Evolutionary conservation across 139 green algal genomes (phyloP), one percentile per base, ranked within the genome.

Genomic region (Tetradesmus lagerheimii): DNA sequence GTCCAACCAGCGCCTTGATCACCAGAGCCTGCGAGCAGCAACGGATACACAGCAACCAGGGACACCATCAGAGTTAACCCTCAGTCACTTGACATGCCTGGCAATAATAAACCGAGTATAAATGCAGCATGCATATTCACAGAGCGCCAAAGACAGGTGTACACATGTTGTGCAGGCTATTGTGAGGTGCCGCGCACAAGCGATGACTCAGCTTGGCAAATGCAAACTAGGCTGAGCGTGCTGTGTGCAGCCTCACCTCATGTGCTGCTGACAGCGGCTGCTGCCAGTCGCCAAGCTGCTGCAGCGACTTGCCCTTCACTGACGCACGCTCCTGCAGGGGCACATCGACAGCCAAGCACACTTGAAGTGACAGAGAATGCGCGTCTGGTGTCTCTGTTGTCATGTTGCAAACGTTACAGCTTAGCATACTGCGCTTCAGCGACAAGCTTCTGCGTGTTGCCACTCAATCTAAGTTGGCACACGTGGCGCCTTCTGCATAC

Each of bases 281-380:
- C 38, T 41, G 25, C 93, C 93, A 95, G 34, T 83, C 77, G 6
- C 93, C 89, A 12, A 93, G 88, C 85, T 91, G 77, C 41, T 91
- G 78, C 27, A 67, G n/a, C 2, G 50, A 90, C 29, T 53, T 77
- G 27, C 37, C 38, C n/a, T 86, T 90, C 1, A 90, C 74, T 23
- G 53, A 31, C 1, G 75, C 38, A 38, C 86, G 74, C 14, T 90
- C 86, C 86, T 90, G 86, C 74, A 76, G 18, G 31, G 12, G 47
- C 47, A 62, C 20, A 16, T 35, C 71, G 35, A 53, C 76, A 82
- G 35, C 3, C 9, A 9, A 81, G 16, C n/a, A 81, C 34, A 81
- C 16, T 31, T 81, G 75, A 6, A 29, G 3, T 8, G 37, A 12
- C 50, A 29, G 1, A 38, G 37, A 82, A 41, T 38, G 34, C 25